Evolutionary conservation across 805 yeast species (phyloP), one percentile per base, ranked within the genome.

Genomic region (Blastobotrys parvus): DNA sequence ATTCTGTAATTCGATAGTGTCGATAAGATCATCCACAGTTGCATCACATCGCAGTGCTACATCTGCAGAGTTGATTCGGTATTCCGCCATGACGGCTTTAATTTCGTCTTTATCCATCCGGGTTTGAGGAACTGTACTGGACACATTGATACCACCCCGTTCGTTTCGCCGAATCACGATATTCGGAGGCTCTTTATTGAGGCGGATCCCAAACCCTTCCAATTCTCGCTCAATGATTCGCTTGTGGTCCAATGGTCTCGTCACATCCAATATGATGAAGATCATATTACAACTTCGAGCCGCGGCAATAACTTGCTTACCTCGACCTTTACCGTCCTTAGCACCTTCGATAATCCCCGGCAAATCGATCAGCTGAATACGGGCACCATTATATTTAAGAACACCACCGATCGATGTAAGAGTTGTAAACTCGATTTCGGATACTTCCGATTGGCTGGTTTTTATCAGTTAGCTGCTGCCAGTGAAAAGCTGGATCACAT

Each of bases 301-400:
- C 46, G 92, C 98, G 2, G 98, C 98, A 66, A 92, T 92, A 44
- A 92, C 98, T 67, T 92, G 98, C 59, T 94, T 77, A 56, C 98
- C 97, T 67, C 98, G 80, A 60, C 98, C 98, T 62, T 88, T 88
- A 58, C 97, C 97, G 60, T 87, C 95, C 46, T 92, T 77, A n/a
- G 97, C 97, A 49, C 97, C 97, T 62, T 86, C 87, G 45, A 90
- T 90, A 55, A 90, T 90, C 61, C 98, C 98, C 1, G 98, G 98
- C 41, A 90, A 68, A 72, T 90, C 98, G 34, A 90, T 90, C 94
- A 92, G 87, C 69, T 92, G 99, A 51, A 92, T 82, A 69, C 87
- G 90, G 42, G 98, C 97, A 58, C 99, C 99, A 55, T 89, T 86
- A 60, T 87, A 90, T 65, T 84, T 82, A 59, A 92, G 88, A 35